Percentiles rank a stretch among this genome's conserved stretches.
Conservation (phyloP, 2,329 filamentous ascomycete species). For the Neonectria faginata region DNA sequence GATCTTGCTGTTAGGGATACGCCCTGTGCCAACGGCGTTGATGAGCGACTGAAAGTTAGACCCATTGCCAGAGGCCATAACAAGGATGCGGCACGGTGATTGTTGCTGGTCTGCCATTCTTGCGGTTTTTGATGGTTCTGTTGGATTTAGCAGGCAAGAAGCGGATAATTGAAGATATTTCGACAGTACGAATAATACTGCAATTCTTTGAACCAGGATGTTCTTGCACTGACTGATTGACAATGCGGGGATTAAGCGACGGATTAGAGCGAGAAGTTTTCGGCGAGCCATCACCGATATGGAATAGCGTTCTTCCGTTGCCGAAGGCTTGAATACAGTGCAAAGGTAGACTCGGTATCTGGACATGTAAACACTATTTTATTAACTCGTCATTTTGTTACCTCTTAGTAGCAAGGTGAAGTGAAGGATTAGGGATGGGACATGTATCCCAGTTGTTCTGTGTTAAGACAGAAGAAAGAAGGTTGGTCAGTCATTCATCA, state of each 20-base stretch:
- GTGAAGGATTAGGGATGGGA: too few species aligned
- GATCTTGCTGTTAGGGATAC: slow-evolving; percentile 58
- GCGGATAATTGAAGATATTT: not conserved
- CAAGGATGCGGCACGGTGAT: slow-evolving; percentile 64
- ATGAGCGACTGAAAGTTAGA: slow-evolving; percentile 83
- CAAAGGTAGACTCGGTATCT: too few species aligned
- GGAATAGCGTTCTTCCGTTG: not conserved
- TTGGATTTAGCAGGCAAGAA: not conserved
- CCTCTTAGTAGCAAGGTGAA: too few species aligned
- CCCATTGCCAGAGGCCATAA: slow-evolving; percentile 80
- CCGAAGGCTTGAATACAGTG: not conserved
- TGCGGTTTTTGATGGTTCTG: not conserved
- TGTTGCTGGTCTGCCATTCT: slow-evolving; percentile 3
- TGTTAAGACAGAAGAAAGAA: too few species aligned
- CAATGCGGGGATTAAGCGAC: not conserved
- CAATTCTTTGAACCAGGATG: not conserved
- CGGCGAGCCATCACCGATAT: too few species aligned
- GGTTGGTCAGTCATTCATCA: too few species aligned
- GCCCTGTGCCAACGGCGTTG: slow-evolving; percentile 56
- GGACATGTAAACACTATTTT: too few species aligned
- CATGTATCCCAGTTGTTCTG: too few species aligned
- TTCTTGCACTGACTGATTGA: not conserved
- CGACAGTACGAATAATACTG: not conserved
- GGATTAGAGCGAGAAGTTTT: too few species aligned
- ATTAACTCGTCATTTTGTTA: too few species aligned